phyloP scores from a whole-genome alignment of 768 basidiomycete species.

The Polyporus arcularius region DNA sequence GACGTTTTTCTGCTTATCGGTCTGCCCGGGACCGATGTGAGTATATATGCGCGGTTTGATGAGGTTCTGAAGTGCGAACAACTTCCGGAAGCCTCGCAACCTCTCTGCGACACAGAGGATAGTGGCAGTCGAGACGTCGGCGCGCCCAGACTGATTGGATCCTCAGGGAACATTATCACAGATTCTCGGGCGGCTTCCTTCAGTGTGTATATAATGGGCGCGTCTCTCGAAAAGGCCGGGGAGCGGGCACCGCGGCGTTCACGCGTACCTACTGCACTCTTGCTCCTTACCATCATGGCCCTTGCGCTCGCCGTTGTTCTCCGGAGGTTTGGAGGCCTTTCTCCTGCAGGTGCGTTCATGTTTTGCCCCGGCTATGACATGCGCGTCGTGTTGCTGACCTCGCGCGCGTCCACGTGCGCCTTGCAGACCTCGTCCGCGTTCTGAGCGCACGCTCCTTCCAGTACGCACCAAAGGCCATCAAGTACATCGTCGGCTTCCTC shows the following conservation, averaged over 20 bases:
- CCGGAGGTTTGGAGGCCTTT: conserved; percentile 9
- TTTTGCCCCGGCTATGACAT: neutral
- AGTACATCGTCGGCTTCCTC: conserved; percentile 46
- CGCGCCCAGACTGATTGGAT: too few species aligned
- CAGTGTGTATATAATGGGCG: neutral
- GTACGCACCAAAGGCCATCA: conserved; percentile 27
- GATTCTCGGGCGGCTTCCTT: neutral
- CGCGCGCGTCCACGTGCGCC: neutral
- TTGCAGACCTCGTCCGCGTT: conserved; percentile 14
- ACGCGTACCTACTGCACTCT: neutral
- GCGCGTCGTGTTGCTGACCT: neutral
- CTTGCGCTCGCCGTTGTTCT: conserved; percentile 1
- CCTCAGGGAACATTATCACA: too few species aligned
- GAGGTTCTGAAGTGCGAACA: too few species aligned
- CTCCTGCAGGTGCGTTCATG: conserved; percentile 5
- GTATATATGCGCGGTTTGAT: too few species aligned
- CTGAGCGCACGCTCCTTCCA: conserved; percentile 13
- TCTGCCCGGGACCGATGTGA: too few species aligned
- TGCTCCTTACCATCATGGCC: neutral
- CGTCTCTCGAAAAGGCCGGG: neutral
- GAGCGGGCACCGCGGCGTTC: neutral
- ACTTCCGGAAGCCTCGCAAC: too few species aligned
- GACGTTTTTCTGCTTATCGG: too few species aligned
- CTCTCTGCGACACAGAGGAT: too few species aligned
- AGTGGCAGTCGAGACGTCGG: too few species aligned